Evolutionary conservation across 2,329 filamentous ascomycete species (phyloP).

Genomic region (Rachicladosporium sp.): DNA sequence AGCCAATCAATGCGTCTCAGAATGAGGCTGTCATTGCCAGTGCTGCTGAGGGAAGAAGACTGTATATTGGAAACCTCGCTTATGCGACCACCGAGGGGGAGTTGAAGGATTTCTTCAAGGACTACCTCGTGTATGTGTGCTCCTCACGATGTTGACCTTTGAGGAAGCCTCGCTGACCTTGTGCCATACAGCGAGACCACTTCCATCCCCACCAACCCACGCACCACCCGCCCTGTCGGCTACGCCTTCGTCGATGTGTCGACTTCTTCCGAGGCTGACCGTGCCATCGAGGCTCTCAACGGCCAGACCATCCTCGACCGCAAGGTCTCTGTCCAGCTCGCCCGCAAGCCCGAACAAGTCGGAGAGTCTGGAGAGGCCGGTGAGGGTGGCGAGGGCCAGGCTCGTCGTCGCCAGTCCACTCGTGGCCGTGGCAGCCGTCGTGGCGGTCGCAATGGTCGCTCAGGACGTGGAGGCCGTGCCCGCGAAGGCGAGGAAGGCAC

Average conservation of each 20-base stretch:
- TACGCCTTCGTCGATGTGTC: slow-evolving; percentile 98
- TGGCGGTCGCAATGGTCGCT: slow-evolving; percentile 48
- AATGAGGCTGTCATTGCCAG: slow-evolving; percentile 90
- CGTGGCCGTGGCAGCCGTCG: slow-evolving; percentile 47
- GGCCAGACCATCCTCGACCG: slow-evolving; percentile 96
- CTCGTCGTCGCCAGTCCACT: slow-evolving; percentile 42
- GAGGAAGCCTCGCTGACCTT: slow-evolving; percentile 9
- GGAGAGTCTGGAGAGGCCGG: slow-evolving; percentile 59
- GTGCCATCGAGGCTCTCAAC: slow-evolving; percentile 88
- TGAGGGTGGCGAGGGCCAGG: slow-evolving; percentile 61
- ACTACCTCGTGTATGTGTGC: slow-evolving; percentile 87
- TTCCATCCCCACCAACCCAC: slow-evolving; percentile 98
- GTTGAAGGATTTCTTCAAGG: slow-evolving; percentile 99
- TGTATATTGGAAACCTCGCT: slow-evolving; percentile 99
- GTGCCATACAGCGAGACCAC: slow-evolving; percentile 66
- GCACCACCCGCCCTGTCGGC: slow-evolving; percentile 93
- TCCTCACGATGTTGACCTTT: slow-evolving; percentile 1
- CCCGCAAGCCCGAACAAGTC: slow-evolving; percentile 86
- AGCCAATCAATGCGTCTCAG: slow-evolving; percentile 60
- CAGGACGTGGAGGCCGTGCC: slow-evolving; percentile 53
- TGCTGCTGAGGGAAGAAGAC: slow-evolving; percentile 95
- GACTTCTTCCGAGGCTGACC: slow-evolving; percentile 85
- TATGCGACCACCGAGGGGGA: slow-evolving; percentile 99
- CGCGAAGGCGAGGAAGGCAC: slow-evolving; percentile 17
- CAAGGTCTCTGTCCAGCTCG: slow-evolving; percentile 97